Percentiles rank a stretch among this genome's conserved stretches.
phyloP scores from a whole-genome alignment of 1,139 yeast species.

The Scheffersomyces segobiensis region DNA sequence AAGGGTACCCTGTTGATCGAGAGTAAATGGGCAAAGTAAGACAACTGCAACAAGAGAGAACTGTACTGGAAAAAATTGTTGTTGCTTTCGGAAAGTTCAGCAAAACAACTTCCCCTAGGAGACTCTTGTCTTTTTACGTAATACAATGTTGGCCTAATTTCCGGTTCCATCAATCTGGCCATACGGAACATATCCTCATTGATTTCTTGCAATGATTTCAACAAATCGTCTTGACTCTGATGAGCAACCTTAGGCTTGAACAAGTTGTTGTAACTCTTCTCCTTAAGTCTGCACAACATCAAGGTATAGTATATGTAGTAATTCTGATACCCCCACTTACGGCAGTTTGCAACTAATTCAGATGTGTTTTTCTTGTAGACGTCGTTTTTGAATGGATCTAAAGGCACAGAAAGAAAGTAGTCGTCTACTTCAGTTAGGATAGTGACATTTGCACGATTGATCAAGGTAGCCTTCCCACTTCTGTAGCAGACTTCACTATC shows the following conservation, averaged over 20 bases:
- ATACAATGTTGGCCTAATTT: conserved; percentile 14
- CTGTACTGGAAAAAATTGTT: conserved; percentile 1
- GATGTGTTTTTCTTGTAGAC: conserved; percentile 2
- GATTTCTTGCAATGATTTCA: conserved; percentile 7
- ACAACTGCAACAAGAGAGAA: conserved; percentile 8
- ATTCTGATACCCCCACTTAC: conserved; percentile 6
- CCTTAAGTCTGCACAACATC: conserved; percentile 20
- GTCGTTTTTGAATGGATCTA: conserved; percentile 5
- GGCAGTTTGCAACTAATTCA: conserved; percentile 4
- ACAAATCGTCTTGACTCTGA: conserved; percentile 5
- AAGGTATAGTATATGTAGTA: conserved; percentile 17
- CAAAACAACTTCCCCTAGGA: background rate
- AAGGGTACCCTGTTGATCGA: conserved; percentile 13
- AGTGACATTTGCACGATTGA: conserved; percentile 16
- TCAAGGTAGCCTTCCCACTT: conserved; percentile 20
- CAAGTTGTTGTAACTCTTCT: conserved; percentile 18
- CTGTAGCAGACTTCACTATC: conserved; percentile 24
- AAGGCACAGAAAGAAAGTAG: conserved; percentile 9
- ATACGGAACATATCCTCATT: conserved; percentile 18
- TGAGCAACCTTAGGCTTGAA: conserved; percentile 14
- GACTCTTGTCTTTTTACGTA: conserved; percentile 1
- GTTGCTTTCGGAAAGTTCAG: background rate
- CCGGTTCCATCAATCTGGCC: conserved; percentile 19
- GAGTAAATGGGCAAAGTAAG: conserved; percentile 12
- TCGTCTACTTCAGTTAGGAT: conserved; percentile 12